Percentiles rank a stretch among this genome's conserved stretches.
Evolutionary conservation across 257 asterid genomes (phyloP).

Genomic region (Lithospermum erythrorhizon): DNA sequence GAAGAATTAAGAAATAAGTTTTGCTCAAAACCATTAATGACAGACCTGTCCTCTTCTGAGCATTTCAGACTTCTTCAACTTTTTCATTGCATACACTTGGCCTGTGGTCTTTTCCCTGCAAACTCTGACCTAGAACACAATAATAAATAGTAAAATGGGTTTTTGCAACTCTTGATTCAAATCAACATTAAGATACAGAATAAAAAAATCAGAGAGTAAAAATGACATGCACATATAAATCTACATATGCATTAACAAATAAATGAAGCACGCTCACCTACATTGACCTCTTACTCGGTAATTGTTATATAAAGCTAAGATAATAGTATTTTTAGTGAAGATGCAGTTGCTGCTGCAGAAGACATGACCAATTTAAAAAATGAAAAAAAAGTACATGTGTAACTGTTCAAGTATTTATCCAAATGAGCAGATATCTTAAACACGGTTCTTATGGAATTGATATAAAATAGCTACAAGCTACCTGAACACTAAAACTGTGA

Average conservation of each 20-base stretch:
- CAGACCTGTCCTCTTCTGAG: slow-evolving; percentile 98
- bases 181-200: neutral
- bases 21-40: slow-evolving; percentile 20
- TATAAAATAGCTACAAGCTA: no score
- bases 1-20: slow-evolving; percentile 16
- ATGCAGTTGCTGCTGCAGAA: neutral
- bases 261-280: neutral
- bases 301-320: neutral
- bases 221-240: neutral
- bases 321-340: neutral
- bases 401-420: neutral
- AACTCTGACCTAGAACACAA: slow-evolving; percentile 60
- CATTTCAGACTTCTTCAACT: slow-evolving; percentile 97
- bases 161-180: neutral
- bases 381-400: neutral
- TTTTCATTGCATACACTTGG: slow-evolving; percentile 94
- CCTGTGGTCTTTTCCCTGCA: slow-evolving; percentile 92
- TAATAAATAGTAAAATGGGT: slow-evolving; percentile 12
- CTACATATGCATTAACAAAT: slow-evolving; percentile 2
- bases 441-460: no score
- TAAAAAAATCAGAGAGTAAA: neutral
- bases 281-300: neutral
- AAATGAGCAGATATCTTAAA: neutral
- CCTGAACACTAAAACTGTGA: no score
- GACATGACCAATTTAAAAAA: no score